Evolutionary conservation across 192 early-diverging fungal genomes (phyloP), one percentile per base, ranked within the genome.

Genomic region (Backusella mclennaniae): DNA sequence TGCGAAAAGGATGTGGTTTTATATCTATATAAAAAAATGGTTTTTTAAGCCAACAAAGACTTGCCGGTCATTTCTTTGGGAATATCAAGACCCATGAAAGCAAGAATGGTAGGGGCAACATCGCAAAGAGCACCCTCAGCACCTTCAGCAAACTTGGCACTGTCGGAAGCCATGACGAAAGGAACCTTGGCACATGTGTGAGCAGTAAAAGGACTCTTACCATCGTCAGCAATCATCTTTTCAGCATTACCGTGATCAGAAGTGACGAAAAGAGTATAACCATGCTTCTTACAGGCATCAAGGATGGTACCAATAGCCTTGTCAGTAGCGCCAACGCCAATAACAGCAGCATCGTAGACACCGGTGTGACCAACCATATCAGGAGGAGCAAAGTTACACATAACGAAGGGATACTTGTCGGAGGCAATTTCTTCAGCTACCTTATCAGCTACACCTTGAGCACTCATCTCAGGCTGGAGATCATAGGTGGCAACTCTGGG

Each of bases 181-280:
- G 98, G 98, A 72, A 99, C 98, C 70, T 86, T 84, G 31, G 86
- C 82, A 67, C 91, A 93, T 35, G 98, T 99, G 86, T 99, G 98
- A 67, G 97, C 97, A 23, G 98, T 99, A 84, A 97, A 96, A 39
- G 98, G 98, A 52, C 92, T 90, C 31, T 81, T 86, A 68, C 88
- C 89, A 74, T 97, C 95, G 69, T 91, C 93, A 9, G 90, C 87
- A 52, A 97, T 68, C 97, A 99, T 99, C 90, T 99, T 95, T 80
- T 99, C 98, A 35, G 97, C 97, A 80, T 99, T 99, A 42, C 98
- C 98, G 84, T 99, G 98, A 85, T 99, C 98, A 8, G 98, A 92
- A 7, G 97, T 99, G 63, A 99, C 83, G 80, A 99, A 96, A 49
- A 99, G 86, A 52, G 91, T 87, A 80, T 98, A 99, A 26, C 93